These are phyloP conservation scores for Fragilaria crotonensis DNA, from an alignment of 108 stramenopile genomes.

Conservation along the genomic window DNA sequence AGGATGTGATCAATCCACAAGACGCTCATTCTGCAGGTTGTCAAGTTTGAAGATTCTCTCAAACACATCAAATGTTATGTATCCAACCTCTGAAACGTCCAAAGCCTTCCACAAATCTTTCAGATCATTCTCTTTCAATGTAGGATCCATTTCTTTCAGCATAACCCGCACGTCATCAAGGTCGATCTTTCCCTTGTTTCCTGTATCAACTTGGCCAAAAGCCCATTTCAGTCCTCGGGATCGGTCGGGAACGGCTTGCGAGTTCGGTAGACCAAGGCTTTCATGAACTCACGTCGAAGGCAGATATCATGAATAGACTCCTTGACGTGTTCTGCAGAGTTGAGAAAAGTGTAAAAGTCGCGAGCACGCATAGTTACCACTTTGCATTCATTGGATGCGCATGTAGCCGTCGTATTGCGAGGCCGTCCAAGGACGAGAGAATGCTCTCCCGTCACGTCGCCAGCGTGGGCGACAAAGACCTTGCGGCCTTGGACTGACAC, in stretches of 20 bases:
- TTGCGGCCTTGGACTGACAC: conserved; percentile 21
- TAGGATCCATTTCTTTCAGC: conserved; percentile 34
- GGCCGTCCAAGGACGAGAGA: conserved; percentile 12
- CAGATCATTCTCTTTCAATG: conserved; percentile 41
- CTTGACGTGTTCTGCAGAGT: conserved; percentile 29
- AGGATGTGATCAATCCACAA: no score
- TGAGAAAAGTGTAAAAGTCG: conserved; percentile 30
- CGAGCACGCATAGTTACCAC: conserved; percentile 31
- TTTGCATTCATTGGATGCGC: conserved; percentile 40
- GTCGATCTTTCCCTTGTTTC: conserved; percentile 26
- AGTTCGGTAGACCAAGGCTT: conserved; percentile 41
- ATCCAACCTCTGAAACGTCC: conserved; percentile 39
- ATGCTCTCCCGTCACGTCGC: conserved; percentile 4
- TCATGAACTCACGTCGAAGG: conserved; percentile 54
- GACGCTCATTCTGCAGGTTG: no score
- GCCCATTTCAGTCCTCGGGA: conserved; percentile 38
- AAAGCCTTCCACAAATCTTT: conserved; percentile 40
- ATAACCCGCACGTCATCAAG: conserved; percentile 30
- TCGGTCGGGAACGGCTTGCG: conserved; percentile 35
- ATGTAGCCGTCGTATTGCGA: conserved; percentile 53
- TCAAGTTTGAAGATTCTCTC: conserved; percentile 54
- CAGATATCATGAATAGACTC: conserved; percentile 43
- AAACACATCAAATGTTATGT: conserved; percentile 50
- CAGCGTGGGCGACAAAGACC: conserved; percentile 8
- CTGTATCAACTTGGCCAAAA: conserved; percentile 51